A percentile compares a stretch with the other conserved stretches of the same genome.
Conservation (phyloP, 2,329 filamentous ascomycete genomes). For the Pseudogymnoascus sp. region DNA sequence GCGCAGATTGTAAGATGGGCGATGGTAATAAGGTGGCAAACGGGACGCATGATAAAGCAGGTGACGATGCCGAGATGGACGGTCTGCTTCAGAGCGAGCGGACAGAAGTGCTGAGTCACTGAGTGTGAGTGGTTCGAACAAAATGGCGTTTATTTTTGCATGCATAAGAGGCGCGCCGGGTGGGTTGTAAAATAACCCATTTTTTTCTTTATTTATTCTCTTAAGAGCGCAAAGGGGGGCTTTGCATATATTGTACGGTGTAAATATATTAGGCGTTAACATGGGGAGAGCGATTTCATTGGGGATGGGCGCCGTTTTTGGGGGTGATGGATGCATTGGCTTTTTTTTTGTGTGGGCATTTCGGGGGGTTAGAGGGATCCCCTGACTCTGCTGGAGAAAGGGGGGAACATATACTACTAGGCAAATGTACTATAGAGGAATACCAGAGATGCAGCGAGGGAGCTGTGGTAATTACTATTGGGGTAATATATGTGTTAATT, state of each 20-base stretch:
- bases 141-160: neutral
- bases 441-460: neutral
- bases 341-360: neutral
- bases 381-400: neutral
- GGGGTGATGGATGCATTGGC: neutral
- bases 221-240: neutral
- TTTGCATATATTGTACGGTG: constrained; percentile 8
- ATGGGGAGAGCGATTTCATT: neutral
- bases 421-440: constrained; percentile 2
- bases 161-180: neutral
- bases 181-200: neutral
- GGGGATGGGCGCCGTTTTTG: neutral
- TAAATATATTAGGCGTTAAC: constrained; percentile 7
- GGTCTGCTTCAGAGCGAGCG: neutral
- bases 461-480: neutral
- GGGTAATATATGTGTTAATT: neutral
- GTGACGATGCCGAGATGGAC: neutral
- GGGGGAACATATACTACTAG: neutral
- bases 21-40: neutral
- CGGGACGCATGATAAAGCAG: neutral
- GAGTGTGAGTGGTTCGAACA: neutral
- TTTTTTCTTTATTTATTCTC: neutral
- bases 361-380: neutral
- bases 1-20: neutral
- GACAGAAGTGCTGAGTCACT: neutral